Conservation (phyloP, 2,329 filamentous ascomycete genomes). For the Beauveria sp. region DNA sequence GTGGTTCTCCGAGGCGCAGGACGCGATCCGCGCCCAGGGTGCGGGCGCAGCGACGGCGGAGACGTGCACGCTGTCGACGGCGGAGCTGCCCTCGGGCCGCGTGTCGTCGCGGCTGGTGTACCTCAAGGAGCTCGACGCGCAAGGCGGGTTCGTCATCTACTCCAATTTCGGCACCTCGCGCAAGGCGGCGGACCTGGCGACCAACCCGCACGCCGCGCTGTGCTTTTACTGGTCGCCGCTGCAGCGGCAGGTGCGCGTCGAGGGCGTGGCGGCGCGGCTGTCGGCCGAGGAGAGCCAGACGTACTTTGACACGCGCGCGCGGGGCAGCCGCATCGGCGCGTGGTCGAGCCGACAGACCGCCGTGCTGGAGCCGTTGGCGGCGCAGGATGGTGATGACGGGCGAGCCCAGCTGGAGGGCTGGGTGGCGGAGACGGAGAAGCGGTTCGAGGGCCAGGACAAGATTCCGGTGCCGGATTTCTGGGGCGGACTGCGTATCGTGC, state of each 20-base stretch:
- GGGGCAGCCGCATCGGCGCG: constrained; percentile 78
- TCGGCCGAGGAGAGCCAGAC: constrained; percentile 61
- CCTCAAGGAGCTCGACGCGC: constrained; percentile 80
- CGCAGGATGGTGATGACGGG: constrained; percentile 46
- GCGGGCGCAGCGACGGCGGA: constrained; percentile 57
- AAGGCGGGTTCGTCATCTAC: constrained; percentile 89
- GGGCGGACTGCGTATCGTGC: constrained; percentile 82
- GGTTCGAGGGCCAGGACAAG: constrained; percentile 65
- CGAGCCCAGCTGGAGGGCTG: constrained; percentile 66
- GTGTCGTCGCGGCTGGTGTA: constrained; percentile 85
- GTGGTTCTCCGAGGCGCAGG: constrained; percentile 76
- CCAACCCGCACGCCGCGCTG: constrained; percentile 71
- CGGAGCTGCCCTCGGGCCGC: constrained; percentile 71
- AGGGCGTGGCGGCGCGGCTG: constrained; percentile 66
- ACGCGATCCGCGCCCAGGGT: constrained; percentile 37
- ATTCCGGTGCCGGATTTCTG: constrained; percentile 93
- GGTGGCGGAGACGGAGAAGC: constrained; percentile 68
- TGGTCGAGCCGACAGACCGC: constrained; percentile 89
- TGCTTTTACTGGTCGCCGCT: constrained; percentile 86
- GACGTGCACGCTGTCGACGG: constrained; percentile 81
- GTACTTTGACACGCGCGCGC: constrained; percentile 61
- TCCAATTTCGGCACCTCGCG: constrained; percentile 79
- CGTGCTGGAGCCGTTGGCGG: constrained; percentile 46
- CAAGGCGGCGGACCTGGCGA: constrained; percentile 59
- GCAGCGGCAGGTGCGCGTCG: constrained; percentile 86